Evolutionary conservation across 768 basidiomycete species (phyloP), one percentile per base, ranked within the genome.

Genomic region (Suillus placidus): DNA sequence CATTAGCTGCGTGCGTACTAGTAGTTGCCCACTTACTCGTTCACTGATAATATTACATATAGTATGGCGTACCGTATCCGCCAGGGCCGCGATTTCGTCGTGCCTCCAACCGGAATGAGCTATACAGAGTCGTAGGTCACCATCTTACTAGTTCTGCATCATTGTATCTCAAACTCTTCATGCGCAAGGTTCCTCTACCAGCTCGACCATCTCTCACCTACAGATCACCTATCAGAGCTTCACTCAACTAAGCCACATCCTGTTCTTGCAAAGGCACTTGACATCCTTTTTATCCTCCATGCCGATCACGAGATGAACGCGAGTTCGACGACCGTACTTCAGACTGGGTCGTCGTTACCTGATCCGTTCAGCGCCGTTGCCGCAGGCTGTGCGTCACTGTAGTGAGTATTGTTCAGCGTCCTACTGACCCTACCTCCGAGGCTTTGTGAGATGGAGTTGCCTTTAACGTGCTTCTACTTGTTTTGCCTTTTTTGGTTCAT

Each of bases 41-140:
- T 30, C 37, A 30, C 26, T 56, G 61, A 30, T 38, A 57, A 68
- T 37, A 18, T 42, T 58, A 32, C 37, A 12, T 64, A 23, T 71
- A 92, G 91, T 3, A 95, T 96, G 94, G 94, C 95, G 0, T 97
- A 95, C 76, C 93, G 95, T 37, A 86, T 96, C 40, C 90, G 95
- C 47, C 93, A 94, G 80, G 95, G 95, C 42, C 85, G 95, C 65
- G 88, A 92, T 58, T 96, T 97, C 71, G 93, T 95, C 20, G 85
- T 83, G 0, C 93, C 95, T 4, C 94, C 93, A 7, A 87, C 88
- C 1, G 92, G 91, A 0, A 82, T 95, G 61, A 91, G 88, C 71
- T 95, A 95, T 70, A 87, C 94, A 4, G 93, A 88, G 76, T 91
- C 91, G 91, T 92, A 72, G 70, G 68, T 69, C 10, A 42, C 8